Percentiles rank a stretch among this genome's conserved stretches.
phyloP scores from a whole-genome alignment of 176 grass and related monocot species.

The Tillandsia leiboldiana region DNA sequence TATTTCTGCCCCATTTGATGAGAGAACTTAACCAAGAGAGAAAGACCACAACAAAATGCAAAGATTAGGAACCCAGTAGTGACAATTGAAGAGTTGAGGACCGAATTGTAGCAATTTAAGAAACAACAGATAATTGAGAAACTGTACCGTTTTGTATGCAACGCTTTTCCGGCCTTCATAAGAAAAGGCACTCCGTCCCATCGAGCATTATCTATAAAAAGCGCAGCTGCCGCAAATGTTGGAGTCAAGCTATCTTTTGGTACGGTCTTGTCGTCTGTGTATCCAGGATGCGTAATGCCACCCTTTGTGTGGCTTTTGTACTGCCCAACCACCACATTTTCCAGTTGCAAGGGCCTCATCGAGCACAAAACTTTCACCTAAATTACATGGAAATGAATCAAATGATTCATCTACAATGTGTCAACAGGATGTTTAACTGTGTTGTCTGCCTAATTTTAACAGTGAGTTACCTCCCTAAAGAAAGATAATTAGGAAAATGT shows the following conservation, averaged over 20 bases:
- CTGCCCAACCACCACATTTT: slow-evolving; percentile 76
- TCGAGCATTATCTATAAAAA: slow-evolving; percentile 89
- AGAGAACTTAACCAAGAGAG: no score
- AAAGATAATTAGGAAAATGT: no score
- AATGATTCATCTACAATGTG: not conserved
- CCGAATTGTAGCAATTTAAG: not conserved
- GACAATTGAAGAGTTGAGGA: not conserved
- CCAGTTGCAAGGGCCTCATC: slow-evolving; percentile 77
- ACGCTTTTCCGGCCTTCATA: slow-evolving; percentile 93
- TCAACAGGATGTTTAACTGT: not conserved
- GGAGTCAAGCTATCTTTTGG: slow-evolving; percentile 69
- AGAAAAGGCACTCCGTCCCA: slow-evolving; percentile 99
- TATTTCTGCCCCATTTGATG: no score
- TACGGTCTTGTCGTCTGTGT: slow-evolving; percentile 83
- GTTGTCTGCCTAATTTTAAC: not conserved
- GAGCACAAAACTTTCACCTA: slow-evolving; percentile 89
- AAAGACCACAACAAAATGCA: not conserved
- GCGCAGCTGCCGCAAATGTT: slow-evolving; percentile 74
- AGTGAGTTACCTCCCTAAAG: no score
- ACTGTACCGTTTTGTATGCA: slow-evolving; percentile 61
- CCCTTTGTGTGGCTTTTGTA: slow-evolving; percentile 75
- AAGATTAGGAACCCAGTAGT: not conserved
- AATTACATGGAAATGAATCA: slow-evolving; percentile 7
- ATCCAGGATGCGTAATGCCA: slow-evolving; percentile 57
- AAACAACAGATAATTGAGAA: not conserved